Conservation (phyloP, 495 filamentous ascomycete species). For the Xylaria palmicola region DNA sequence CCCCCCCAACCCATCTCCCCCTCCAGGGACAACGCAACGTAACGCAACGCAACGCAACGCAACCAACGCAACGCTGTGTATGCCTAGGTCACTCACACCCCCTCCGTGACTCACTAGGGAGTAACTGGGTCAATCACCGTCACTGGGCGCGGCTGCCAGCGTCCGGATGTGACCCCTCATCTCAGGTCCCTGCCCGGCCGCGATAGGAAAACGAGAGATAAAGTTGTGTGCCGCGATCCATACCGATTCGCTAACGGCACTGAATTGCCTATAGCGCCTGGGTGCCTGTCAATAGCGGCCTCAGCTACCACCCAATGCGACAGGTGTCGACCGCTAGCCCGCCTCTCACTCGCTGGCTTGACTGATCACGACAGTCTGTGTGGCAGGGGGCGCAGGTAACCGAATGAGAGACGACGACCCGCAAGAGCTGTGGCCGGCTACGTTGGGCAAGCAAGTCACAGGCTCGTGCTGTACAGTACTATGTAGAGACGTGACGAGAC, state of each 20-base stretch:
- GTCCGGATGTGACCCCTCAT: slow-evolving; percentile 13
- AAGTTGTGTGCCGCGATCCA: slow-evolving; percentile 7
- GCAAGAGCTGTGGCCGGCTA: background rate
- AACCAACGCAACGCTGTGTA: too few species aligned
- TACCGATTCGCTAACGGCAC: slow-evolving; percentile 12
- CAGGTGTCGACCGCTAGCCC: background rate
- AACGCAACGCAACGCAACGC: too few species aligned
- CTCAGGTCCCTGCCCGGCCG: slow-evolving; percentile 3
- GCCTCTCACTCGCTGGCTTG: background rate
- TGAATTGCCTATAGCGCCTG: background rate
- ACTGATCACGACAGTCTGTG: background rate
- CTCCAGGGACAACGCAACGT: too few species aligned
- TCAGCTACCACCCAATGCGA: slow-evolving; percentile 8
- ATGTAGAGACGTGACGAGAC: background rate
- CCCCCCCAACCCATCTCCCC: too few species aligned
- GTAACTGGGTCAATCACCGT: slow-evolving; percentile 6
- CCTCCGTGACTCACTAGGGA: background rate
- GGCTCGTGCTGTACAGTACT: background rate
- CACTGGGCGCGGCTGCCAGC: slow-evolving; percentile 13
- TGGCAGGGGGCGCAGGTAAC: slow-evolving; percentile 13
- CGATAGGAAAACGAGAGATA: slow-evolving; percentile 5
- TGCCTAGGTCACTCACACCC: background rate
- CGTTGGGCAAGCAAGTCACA: background rate
- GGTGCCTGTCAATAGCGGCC: slow-evolving; percentile 8
- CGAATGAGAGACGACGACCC: background rate